These are phyloP conservation scores for Diaporthe vaccinii DNA, from an alignment of 2,329 filamentous ascomycete genomes.

Conservation along the genomic window DNA sequence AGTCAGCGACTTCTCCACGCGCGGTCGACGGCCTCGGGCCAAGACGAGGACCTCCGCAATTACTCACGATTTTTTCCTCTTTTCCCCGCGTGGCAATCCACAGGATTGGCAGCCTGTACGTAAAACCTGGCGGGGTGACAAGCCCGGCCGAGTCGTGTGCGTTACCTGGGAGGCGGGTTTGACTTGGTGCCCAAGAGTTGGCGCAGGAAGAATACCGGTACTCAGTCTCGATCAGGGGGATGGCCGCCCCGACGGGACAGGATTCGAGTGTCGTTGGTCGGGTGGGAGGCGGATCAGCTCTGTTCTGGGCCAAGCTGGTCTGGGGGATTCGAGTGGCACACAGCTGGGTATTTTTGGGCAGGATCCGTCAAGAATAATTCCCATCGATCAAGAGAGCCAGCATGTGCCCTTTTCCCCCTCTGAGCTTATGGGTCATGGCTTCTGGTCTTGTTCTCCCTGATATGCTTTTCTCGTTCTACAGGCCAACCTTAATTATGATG, in stretches of 20 bases:
- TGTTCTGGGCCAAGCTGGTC: not conserved
- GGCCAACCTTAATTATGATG: conserved; percentile 16
- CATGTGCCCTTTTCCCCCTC: not conserved
- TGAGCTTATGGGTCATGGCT: not conserved
- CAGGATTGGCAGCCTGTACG: conserved; percentile 15
- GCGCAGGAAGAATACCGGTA: conserved; percentile 7
- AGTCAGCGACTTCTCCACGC: conserved; percentile 21
- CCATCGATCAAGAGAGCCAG: not conserved
- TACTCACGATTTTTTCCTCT: conserved; percentile 22
- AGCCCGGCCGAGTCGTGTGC: conserved; percentile 31
- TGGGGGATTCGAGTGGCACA: conserved; percentile 25
- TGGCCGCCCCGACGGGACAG: not conserved
- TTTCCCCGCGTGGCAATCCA: conserved; percentile 27
- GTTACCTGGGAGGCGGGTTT: conserved; percentile 8
- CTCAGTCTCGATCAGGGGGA: conserved; percentile 30
- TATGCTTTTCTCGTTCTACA: conserved; percentile 3
- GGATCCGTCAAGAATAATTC: conserved; percentile 5
- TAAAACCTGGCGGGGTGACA: conserved; percentile 30
- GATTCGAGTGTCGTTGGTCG: not conserved
- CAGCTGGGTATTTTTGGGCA: conserved; percentile 15
- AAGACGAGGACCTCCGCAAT: conserved; percentile 26
- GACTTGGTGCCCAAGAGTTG: conserved; percentile 31
- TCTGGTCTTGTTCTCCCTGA: not conserved
- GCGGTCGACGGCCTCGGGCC: not conserved
- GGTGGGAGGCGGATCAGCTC: conserved; percentile 4